Percentiles rank a stretch among this genome's conserved stretches.
Conservation (phyloP, 73 alveolate genomes). For the Stentor roeselii region DNA sequence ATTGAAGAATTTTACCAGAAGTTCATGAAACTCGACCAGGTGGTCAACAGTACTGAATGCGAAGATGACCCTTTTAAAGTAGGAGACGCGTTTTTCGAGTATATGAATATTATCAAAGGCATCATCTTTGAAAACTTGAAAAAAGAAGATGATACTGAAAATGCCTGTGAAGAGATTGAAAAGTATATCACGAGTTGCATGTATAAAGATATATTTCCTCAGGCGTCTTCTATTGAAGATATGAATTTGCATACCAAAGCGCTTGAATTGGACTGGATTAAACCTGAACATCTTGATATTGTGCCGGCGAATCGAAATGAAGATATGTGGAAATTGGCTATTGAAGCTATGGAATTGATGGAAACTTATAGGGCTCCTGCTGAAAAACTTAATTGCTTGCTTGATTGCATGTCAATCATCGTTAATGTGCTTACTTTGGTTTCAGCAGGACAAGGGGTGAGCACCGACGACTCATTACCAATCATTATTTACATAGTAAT, state of each 20-base stretch:
- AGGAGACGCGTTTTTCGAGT: conserved; percentile 16
- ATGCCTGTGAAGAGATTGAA: conserved; percentile 1
- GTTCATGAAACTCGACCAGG: conserved; percentile 24
- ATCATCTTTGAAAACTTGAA: not conserved
- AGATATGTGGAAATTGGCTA: conserved; percentile 25
- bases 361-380: conserved; percentile 5
- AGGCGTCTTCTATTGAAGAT: conserved; percentile 3
- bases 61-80: conserved; percentile 18
- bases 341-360: not conserved
- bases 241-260: conserved; percentile 7
- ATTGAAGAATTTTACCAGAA: conserved; percentile 15
- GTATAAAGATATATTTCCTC: conserved; percentile 23
- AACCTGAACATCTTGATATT: conserved; percentile 29
- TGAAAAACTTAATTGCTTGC: conserved; percentile 18
- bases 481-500: conserved; percentile 10
- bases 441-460: not conserved
- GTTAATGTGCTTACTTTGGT: conserved; percentile 4
- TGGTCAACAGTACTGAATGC: not conserved
- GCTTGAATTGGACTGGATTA: not conserved
- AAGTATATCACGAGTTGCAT: conserved; percentile 14
- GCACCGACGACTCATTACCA: conserved; percentile 29
- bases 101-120: not conserved
- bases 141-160: conserved; percentile 7
- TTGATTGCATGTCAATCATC: conserved; percentile 2
- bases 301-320: conserved; percentile 18